phyloP scores from a whole-genome alignment of 176 grass and related monocot genomes.

The Thinopyrum elongatum region DNA sequence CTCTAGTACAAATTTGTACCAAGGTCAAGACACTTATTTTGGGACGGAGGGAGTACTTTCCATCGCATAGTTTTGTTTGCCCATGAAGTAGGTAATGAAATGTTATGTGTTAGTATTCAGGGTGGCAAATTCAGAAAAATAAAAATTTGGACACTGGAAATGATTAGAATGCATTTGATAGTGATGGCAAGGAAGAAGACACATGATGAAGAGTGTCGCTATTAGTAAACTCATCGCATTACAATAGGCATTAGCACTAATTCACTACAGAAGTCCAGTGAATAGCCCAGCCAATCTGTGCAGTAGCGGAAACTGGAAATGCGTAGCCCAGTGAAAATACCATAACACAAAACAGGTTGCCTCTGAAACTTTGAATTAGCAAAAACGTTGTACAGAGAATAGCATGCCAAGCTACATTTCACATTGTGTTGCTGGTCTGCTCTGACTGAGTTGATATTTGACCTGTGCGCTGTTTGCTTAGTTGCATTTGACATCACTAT shows the following conservation, averaged over 20 bases:
- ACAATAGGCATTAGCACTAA: not conserved
- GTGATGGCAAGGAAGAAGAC: not conserved
- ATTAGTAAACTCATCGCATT: too few relatives aligned
- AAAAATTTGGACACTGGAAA: not conserved
- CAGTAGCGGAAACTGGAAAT: not conserved
- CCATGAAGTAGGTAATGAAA: not conserved
- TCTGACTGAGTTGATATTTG: not conserved
- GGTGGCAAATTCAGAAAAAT: not conserved
- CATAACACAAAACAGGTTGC: not conserved
- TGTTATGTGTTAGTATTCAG: not conserved
- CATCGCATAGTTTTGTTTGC: constrained; percentile 11
- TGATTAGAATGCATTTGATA: not conserved
- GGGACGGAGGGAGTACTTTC: too few relatives aligned
- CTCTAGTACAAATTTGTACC: too few relatives aligned
- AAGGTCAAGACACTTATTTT: too few relatives aligned
- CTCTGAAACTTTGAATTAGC: not conserved
- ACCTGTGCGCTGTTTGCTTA: not conserved
- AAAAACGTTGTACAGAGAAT: not conserved
- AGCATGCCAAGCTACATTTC: not conserved
- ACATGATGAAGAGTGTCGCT: not conserved
- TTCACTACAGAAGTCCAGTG: not conserved
- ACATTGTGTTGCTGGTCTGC: not conserved
- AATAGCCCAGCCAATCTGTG: not conserved
- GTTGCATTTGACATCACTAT: not conserved
- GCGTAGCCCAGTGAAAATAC: not conserved